Conservation (phyloP, 495 filamentous ascomycete species). For the Trichoderma gamsii region DNA sequence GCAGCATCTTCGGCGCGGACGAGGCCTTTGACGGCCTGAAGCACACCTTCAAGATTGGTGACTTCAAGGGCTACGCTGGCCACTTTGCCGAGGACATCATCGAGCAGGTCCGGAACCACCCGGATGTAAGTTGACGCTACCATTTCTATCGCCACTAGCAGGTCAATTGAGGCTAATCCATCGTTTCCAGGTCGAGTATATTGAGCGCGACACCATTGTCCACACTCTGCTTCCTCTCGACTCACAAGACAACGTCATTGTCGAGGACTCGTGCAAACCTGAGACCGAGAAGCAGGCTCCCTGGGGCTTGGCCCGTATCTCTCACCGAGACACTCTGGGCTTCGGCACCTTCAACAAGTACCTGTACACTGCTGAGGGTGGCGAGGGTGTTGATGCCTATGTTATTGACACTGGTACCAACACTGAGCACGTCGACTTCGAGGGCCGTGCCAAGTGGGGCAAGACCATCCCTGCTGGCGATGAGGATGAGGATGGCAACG, state of each 20-base stretch:
- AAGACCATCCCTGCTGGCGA: slow-evolving; percentile 88
- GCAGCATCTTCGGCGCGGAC: slow-evolving; percentile 42
- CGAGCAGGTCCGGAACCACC: slow-evolving; percentile 89
- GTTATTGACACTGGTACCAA: slow-evolving; percentile 98
- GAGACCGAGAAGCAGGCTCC: slow-evolving; percentile 83
- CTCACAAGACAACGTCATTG: slow-evolving; percentile 26
- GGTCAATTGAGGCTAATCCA: slow-evolving; percentile 18
- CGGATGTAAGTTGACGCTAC: slow-evolving; percentile 71
- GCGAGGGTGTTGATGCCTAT: slow-evolving; percentile 98
- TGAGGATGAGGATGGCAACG: slow-evolving; percentile 89
- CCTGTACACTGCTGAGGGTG: slow-evolving; percentile 81
- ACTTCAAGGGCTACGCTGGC: slow-evolving; percentile 85
- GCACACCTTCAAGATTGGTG: slow-evolving; percentile 88
- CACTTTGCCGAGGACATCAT: slow-evolving; percentile 92
- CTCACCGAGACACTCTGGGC: slow-evolving; percentile 76
- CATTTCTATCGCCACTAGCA: slow-evolving; percentile 10
- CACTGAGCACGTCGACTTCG: slow-evolving; percentile 89
- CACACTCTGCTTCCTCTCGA: slow-evolving; percentile 55
- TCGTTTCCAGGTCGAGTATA: slow-evolving; percentile 76
- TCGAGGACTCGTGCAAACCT: slow-evolving; percentile 28
- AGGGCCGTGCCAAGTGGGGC: slow-evolving; percentile 91
- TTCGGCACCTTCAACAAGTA: slow-evolving; percentile 98
- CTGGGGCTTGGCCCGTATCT: slow-evolving; percentile 97
- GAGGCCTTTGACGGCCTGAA: slow-evolving; percentile 79
- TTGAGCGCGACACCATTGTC: slow-evolving; percentile 90